Conservation (phyloP, 352 stramenopile species). For the Pythium monospermum region DNA sequence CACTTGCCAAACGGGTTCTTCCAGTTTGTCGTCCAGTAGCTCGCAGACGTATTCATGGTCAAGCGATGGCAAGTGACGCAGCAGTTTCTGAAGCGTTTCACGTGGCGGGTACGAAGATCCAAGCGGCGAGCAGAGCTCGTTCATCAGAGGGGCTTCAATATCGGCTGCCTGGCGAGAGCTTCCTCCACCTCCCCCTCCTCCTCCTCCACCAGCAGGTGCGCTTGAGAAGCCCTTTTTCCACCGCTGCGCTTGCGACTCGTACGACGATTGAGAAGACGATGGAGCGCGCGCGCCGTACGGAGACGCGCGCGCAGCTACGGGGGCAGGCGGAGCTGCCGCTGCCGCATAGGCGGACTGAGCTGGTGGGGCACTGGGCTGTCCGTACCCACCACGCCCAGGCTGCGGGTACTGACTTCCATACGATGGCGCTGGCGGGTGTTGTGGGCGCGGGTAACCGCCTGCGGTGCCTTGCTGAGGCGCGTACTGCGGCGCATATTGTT, state of each 20-base stretch:
- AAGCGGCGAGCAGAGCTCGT: conserved; percentile 70
- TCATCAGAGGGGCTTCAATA: conserved; percentile 63
- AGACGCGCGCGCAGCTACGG: conserved; percentile 1
- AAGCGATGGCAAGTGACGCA: conserved; percentile 64
- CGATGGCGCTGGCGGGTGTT: not conserved
- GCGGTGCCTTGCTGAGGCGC: not conserved
- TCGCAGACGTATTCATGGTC: conserved; percentile 85
- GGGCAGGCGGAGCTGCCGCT: not conserved
- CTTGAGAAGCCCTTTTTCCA: conserved; percentile 75
- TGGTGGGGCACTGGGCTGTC: not conserved
- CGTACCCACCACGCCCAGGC: conserved; percentile 3
- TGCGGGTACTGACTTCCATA: not conserved
- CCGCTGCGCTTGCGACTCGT: conserved; percentile 64
- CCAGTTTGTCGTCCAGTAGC: conserved; percentile 83
- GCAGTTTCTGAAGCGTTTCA: conserved; percentile 72
- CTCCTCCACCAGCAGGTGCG: conserved; percentile 10
- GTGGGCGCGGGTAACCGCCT: not conserved
- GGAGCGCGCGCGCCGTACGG: conserved; percentile 4
- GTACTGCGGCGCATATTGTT: conserved; percentile 1
- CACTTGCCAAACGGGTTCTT: conserved; percentile 74
- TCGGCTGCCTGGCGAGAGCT: conserved; percentile 31
- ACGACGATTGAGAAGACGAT: conserved; percentile 30
- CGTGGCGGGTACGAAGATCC: conserved; percentile 79
- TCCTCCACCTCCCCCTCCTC: not conserved
- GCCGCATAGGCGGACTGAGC: not conserved